Percentiles rank a stretch among this genome's conserved stretches.
Conservation (phyloP, 2,329 filamentous ascomycete species). For the Magnaporthiopsis incrustans region DNA sequence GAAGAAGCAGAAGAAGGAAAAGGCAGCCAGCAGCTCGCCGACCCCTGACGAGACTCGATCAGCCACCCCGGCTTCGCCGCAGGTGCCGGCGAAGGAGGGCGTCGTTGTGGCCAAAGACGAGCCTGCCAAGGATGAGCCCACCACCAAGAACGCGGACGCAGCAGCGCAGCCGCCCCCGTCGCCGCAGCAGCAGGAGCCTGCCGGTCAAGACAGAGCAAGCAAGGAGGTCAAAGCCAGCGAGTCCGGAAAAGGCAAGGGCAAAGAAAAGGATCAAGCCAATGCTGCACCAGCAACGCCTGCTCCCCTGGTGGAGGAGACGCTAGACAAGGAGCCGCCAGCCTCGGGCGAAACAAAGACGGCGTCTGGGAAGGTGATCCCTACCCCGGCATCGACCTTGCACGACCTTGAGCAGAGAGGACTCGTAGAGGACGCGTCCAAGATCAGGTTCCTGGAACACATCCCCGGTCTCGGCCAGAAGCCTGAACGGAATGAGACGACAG, state of each 20-base stretch:
- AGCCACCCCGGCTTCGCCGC: slow-evolving; percentile 13
- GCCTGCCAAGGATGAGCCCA: neutral
- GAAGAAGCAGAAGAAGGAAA: slow-evolving; percentile 73
- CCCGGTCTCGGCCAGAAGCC: neutral
- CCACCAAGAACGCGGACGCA: neutral
- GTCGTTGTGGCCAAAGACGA: neutral
- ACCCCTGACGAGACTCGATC: slow-evolving; percentile 17
- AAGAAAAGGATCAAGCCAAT: slow-evolving; percentile 6
- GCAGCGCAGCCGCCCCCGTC: neutral
- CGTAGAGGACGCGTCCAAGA: slow-evolving; percentile 9
- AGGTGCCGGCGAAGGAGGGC: neutral
- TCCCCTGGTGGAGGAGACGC: neutral
- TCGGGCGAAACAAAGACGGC: slow-evolving; percentile 8
- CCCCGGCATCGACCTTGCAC: slow-evolving; percentile 11
- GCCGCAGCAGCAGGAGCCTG: neutral
- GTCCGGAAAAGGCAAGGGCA: slow-evolving; percentile 1
- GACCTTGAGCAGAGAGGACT: slow-evolving; percentile 12
- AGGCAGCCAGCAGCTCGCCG: slow-evolving; percentile 20
- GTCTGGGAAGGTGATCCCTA: slow-evolving; percentile 8
- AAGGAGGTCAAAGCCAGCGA: slow-evolving; percentile 7
- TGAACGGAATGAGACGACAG: neutral
- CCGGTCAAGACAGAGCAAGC: neutral
- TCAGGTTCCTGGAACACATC: neutral
- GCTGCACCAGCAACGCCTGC: neutral
- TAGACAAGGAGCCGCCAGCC: neutral